These are phyloP conservation scores for Aspergillus spinulosporus DNA, from an alignment of 2,329 filamentous ascomycete species.

Conservation along the genomic window DNA sequence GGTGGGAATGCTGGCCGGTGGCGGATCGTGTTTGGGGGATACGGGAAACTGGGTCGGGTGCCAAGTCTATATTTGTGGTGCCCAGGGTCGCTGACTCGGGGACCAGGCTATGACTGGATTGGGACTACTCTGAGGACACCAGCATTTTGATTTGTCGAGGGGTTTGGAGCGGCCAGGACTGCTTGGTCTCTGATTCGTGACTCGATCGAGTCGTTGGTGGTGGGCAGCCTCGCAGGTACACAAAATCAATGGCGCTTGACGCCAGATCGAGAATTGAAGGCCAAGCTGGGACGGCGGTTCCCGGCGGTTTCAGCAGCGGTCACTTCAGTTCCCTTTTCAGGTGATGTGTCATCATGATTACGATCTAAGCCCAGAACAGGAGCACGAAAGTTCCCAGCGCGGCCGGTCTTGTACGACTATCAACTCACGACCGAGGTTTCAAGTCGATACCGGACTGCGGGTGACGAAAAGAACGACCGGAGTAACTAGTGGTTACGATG, in stretches of 20 bases:
- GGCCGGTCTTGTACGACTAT: neutral
- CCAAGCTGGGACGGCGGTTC: neutral
- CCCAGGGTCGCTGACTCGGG: neutral
- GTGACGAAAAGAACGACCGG: no score
- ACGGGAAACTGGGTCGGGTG: neutral
- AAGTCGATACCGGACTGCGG: no score
- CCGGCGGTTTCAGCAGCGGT: neutral
- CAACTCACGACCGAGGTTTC: neutral
- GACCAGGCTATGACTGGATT: neutral
- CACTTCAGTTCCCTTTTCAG: neutral
- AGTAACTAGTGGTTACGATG: no score
- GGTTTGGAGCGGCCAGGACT: neutral
- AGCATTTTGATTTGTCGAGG: neutral
- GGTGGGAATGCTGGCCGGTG: slow-evolving; percentile 1
- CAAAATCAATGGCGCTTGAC: neutral
- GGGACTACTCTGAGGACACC: neutral
- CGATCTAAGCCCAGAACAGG: neutral
- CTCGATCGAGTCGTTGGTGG: neutral
- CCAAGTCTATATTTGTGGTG: slow-evolving; percentile 7
- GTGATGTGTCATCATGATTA: slow-evolving; percentile 5
- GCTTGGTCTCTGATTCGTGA: neutral
- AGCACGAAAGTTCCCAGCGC: neutral
- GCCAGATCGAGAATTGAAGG: neutral
- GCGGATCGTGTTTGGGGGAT: slow-evolving; percentile 5
- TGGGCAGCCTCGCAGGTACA: neutral